Percentiles rank a stretch among this genome's conserved stretches.
Evolutionary conservation across 192 early-diverging fungal species (phyloP).

Genomic region (Rhizophagus clarus): DNA sequence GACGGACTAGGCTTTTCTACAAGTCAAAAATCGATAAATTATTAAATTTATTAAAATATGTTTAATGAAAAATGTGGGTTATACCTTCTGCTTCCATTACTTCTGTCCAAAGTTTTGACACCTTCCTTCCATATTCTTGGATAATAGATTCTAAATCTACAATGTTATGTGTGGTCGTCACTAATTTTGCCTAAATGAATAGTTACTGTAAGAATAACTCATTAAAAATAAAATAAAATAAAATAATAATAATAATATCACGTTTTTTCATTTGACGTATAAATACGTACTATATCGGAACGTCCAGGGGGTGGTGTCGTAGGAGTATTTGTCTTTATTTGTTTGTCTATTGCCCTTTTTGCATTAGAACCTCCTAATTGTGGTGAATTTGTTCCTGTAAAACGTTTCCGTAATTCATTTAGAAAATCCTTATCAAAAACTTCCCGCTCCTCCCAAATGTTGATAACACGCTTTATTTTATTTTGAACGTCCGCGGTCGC

Average conservation of each 20-base stretch:
- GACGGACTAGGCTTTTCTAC: conserved; percentile 8
- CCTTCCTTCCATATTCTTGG: not conserved
- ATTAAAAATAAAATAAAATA: not conserved
- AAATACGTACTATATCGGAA: not conserved
- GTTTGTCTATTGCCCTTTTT: not conserved
- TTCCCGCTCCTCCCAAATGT: conserved; percentile 34
- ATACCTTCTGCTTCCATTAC: conserved; percentile 21
- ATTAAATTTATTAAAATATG: not conserved
- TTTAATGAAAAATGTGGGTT: not conserved
- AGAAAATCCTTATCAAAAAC: conserved; percentile 35
- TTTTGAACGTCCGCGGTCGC: conserved; percentile 18
- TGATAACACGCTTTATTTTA: conserved; percentile 19
- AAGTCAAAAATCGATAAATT: not conserved
- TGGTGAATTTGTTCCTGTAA: not conserved
- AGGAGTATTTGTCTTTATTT: not conserved
- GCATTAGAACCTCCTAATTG: not conserved
- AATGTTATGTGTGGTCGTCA: not conserved
- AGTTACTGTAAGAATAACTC: not conserved
- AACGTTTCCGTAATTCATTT: not conserved
- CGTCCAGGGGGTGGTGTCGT: not conserved
- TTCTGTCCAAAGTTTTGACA: conserved; percentile 12
- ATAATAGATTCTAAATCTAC: not conserved
- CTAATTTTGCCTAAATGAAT: not conserved
- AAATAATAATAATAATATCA: too few relatives aligned
- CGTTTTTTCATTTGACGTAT: not conserved